A percentile compares a stretch with the other conserved stretches of the same genome.
phyloP scores from a whole-genome alignment of 2,329 filamentous ascomycete species.

The Xylaria sp. region DNA sequence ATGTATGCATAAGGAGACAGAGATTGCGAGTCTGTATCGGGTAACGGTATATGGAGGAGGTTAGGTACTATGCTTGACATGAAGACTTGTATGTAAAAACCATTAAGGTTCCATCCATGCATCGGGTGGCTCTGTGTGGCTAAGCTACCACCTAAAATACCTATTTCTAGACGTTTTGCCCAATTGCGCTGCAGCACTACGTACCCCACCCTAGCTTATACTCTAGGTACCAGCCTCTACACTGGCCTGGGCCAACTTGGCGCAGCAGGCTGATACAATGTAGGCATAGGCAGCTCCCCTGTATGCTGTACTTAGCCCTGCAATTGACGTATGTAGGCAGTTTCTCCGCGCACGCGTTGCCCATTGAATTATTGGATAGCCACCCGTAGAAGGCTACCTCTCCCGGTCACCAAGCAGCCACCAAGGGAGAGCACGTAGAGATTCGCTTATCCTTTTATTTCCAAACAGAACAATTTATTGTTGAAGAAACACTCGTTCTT shows the following conservation, averaged over 20 bases:
- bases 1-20: no score
- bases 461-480: neutral
- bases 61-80: no score
- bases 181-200: slow-evolving; percentile 6
- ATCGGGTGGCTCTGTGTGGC: slow-evolving; percentile 2
- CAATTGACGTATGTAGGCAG: slow-evolving; percentile 19
- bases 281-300: neutral
- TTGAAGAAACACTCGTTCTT: neutral
- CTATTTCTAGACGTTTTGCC: neutral
- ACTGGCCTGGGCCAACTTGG: slow-evolving; percentile 17
- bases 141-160: neutral
- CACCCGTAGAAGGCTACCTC: neutral
- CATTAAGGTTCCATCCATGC: neutral
- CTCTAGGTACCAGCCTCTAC: no score
- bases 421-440: neutral
- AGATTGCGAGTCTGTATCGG: no score
- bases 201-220: neutral
- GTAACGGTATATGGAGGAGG: no score
- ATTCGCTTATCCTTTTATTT: neutral
- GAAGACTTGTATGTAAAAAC: no score
- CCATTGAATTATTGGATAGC: neutral
- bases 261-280: slow-evolving; percentile 20
- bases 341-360: slow-evolving; percentile 18
- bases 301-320: neutral
- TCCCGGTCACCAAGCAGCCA: neutral